These are phyloP conservation scores for Phytophthora pinifolia DNA, from an alignment of 352 stramenopile species.

Conservation along the genomic window DNA sequence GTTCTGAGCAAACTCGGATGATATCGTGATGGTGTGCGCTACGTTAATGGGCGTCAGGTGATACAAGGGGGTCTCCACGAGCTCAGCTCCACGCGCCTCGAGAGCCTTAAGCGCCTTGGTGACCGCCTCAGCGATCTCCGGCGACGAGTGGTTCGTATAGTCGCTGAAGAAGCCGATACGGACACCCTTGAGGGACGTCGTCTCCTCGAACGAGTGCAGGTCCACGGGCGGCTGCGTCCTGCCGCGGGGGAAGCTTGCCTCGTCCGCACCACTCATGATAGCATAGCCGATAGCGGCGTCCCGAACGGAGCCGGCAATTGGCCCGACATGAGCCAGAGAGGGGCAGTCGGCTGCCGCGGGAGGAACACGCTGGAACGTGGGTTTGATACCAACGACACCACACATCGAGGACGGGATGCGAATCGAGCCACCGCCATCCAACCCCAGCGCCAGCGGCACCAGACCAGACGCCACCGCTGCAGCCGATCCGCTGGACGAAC, in stretches of 20 bases:
- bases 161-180: slow-evolving; percentile 79
- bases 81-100: slow-evolving; percentile 52
- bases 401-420: slow-evolving; percentile 89
- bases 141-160: slow-evolving; percentile 73
- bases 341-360: slow-evolving; percentile 52
- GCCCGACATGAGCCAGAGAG: slow-evolving; percentile 77
- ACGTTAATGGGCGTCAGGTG: slow-evolving; percentile 80
- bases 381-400: slow-evolving; percentile 89
- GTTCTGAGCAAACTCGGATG: slow-evolving; percentile 75
- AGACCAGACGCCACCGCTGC: slow-evolving; percentile 86
- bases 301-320: slow-evolving; percentile 73
- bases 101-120: slow-evolving; percentile 54
- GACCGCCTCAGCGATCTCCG: slow-evolving; percentile 51
- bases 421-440: slow-evolving; percentile 90
- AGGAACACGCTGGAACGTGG: slow-evolving; percentile 79
- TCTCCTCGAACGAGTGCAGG: slow-evolving; percentile 58
- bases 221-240: slow-evolving; percentile 50
- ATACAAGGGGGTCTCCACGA: slow-evolving; percentile 78
- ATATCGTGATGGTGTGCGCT: slow-evolving; percentile 82
- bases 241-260: slow-evolving; percentile 40
- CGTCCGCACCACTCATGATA: slow-evolving; percentile 71
- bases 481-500: slow-evolving; percentile 90
- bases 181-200: slow-evolving; percentile 57
- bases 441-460: slow-evolving; percentile 85
- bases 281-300: slow-evolving; percentile 86